phyloP scores from a whole-genome alignment of 2,329 filamentous ascomycete genomes.

The Raffaelea arxii region DNA sequence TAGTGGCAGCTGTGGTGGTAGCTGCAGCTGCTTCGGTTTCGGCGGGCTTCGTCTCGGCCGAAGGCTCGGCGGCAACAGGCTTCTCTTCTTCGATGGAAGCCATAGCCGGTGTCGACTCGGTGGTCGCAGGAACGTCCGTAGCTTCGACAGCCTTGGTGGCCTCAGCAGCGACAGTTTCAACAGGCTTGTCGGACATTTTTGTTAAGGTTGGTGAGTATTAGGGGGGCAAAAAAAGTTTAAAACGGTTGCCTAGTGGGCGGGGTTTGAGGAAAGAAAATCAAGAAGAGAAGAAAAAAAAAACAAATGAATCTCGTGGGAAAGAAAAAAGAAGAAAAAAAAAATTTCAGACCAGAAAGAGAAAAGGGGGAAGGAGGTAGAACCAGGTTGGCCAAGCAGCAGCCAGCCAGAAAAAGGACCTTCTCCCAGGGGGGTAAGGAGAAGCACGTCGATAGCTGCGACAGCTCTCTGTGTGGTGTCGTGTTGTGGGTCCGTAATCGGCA shows the following conservation, averaged over 20 bases:
- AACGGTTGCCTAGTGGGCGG: neutral
- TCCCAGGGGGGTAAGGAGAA: neutral
- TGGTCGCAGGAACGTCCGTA: neutral
- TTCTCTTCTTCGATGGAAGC: neutral
- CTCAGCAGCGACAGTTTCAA: constrained; percentile 8
- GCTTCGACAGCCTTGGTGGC: constrained; percentile 4
- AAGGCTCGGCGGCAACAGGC: neutral
- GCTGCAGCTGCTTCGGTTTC: neutral
- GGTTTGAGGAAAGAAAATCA: neutral
- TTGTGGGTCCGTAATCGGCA: neutral
- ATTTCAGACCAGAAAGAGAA: too few relatives aligned
- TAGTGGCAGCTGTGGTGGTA: neutral
- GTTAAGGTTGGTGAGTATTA: neutral
- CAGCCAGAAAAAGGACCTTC: neutral
- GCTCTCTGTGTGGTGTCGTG: too few relatives aligned
- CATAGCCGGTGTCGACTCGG: neutral
- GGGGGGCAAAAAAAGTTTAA: neutral
- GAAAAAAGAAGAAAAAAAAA: neutral
- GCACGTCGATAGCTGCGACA: too few relatives aligned
- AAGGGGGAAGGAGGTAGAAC: neutral
- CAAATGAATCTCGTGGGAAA: neutral
- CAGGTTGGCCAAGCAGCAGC: neutral
- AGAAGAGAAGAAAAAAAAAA: neutral
- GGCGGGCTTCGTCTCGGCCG: constrained; percentile 1
- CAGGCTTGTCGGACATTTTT: constrained; percentile 12